Conservation (phyloP, 1,284 basidiomycete species). For the Cryptococcus deneoformans region DNA sequence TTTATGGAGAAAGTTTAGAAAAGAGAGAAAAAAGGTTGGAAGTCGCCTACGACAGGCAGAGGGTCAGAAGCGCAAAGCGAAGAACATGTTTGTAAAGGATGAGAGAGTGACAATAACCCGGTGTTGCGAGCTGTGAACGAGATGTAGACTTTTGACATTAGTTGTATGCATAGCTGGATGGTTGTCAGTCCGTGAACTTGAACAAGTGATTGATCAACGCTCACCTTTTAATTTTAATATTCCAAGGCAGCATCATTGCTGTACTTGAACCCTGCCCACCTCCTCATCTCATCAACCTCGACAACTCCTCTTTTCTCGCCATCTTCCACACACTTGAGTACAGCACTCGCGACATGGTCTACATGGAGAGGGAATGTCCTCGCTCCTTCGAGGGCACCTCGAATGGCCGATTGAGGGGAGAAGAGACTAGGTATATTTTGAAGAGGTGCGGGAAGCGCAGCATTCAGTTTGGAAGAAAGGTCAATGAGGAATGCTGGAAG, state of each 20-base stretch:
- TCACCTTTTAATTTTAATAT: too few relatives aligned
- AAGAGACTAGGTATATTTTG: constrained; percentile 57
- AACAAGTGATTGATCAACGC: too few relatives aligned
- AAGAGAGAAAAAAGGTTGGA: constrained; percentile 4
- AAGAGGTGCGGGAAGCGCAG: constrained; percentile 34
- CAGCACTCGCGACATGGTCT: constrained; percentile 88
- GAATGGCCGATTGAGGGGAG: constrained; percentile 46
- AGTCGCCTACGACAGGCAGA: constrained; percentile 1
- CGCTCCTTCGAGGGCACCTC: constrained; percentile 59
- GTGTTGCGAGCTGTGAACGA: too few relatives aligned
- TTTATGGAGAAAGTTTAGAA: constrained; percentile 3
- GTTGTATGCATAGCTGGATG: too few relatives aligned
- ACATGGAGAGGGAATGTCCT: constrained; percentile 88
- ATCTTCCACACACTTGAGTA: constrained; percentile 49
- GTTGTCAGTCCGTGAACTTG: too few relatives aligned
- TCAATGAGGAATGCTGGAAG: constrained; percentile 82
- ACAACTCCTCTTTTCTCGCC: constrained; percentile 60
- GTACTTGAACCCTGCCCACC: constrained; percentile 39
- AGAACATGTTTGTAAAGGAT: background rate
- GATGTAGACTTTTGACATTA: too few relatives aligned
- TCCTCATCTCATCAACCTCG: constrained; percentile 69
- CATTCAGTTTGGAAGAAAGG: constrained; percentile 68
- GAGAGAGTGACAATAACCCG: too few relatives aligned
- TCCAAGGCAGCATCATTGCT: background rate
- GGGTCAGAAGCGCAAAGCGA: constrained; percentile 1